Conservation (phyloP, 2,329 filamentous ascomycete species). For the Scedosporium boydii region DNA sequence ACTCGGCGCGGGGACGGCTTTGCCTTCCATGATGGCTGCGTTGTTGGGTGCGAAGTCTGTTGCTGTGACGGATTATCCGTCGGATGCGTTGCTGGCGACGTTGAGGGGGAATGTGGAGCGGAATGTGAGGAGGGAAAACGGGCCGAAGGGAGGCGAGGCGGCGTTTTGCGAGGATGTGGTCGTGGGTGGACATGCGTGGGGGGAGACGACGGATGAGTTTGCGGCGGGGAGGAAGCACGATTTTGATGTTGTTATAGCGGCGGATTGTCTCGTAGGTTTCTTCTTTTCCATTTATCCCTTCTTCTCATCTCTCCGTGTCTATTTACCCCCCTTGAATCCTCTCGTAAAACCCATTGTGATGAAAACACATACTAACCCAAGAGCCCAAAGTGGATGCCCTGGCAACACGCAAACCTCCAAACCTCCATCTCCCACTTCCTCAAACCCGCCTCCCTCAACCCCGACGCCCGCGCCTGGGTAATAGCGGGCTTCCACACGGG, state of each 20-base stretch:
- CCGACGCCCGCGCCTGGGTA: constrained; percentile 47
- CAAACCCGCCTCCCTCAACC: constrained; percentile 17
- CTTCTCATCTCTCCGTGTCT: background rate
- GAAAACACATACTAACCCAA: background rate
- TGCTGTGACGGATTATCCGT: constrained; percentile 59
- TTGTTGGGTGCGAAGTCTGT: constrained; percentile 40
- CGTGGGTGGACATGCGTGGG: constrained; percentile 58
- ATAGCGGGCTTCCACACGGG: constrained; percentile 67
- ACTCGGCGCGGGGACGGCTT: constrained; percentile 55
- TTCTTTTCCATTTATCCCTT: background rate
- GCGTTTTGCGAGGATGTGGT: constrained; percentile 17
- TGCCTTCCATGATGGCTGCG: constrained; percentile 40
- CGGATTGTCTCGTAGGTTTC: constrained; percentile 49
- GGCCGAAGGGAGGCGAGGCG: constrained; percentile 10
- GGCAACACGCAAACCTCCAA: constrained; percentile 59
- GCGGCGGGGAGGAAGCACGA: constrained; percentile 16
- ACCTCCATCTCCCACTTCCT: constrained; percentile 56
- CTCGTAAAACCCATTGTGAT: background rate
- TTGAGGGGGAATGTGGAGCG: constrained; percentile 46
- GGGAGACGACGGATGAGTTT: constrained; percentile 30
- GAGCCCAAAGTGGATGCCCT: constrained; percentile 51
- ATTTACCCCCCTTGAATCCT: background rate
- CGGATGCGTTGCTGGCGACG: constrained; percentile 47
- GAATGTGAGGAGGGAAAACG: constrained; percentile 33
- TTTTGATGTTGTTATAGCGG: constrained; percentile 57